Conservation (phyloP, 768 basidiomycete genomes). For the Pleurotus platypus region DNA sequence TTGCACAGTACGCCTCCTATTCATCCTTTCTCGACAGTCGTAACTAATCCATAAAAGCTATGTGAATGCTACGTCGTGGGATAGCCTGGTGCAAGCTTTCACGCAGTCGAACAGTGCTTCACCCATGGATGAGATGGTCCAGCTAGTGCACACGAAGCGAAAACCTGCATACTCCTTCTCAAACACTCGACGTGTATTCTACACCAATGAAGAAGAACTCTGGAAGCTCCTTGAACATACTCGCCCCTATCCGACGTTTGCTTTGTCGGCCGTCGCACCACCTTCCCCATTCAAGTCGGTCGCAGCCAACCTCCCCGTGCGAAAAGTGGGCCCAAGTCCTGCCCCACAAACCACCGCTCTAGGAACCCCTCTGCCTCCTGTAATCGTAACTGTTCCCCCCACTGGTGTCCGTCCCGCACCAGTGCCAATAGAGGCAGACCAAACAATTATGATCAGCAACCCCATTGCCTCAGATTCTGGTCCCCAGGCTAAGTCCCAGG, state of each 20-base stretch:
- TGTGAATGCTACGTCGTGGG: slow-evolving; percentile 24
- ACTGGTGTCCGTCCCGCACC: too few species aligned
- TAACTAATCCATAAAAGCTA: slow-evolving; percentile 10
- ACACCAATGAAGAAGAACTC: slow-evolving; percentile 12
- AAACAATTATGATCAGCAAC: too few species aligned
- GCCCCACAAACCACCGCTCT: background rate
- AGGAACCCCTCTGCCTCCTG: too few species aligned
- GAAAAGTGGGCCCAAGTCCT: background rate
- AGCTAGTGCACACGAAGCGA: slow-evolving; percentile 17
- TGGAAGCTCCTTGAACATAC: background rate
- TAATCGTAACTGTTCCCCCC: too few species aligned
- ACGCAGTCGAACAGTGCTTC: slow-evolving; percentile 11
- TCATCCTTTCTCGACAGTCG: too few species aligned
- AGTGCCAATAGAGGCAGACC: too few species aligned
- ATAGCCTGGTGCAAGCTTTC: slow-evolving; percentile 17
- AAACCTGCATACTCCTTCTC: background rate
- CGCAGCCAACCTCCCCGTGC: background rate
- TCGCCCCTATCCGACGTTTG: background rate
- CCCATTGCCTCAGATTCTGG: background rate
- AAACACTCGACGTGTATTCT: too few species aligned
- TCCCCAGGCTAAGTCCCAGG: background rate
- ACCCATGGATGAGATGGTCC: slow-evolving; percentile 22
- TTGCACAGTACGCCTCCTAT: slow-evolving; percentile 10
- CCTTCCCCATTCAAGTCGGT: slow-evolving; percentile 3
- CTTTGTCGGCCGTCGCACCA: background rate